Base-by-base conservation (phyloP, 108 stramenopile species). In the Skeletonema menzelii region DNA sequence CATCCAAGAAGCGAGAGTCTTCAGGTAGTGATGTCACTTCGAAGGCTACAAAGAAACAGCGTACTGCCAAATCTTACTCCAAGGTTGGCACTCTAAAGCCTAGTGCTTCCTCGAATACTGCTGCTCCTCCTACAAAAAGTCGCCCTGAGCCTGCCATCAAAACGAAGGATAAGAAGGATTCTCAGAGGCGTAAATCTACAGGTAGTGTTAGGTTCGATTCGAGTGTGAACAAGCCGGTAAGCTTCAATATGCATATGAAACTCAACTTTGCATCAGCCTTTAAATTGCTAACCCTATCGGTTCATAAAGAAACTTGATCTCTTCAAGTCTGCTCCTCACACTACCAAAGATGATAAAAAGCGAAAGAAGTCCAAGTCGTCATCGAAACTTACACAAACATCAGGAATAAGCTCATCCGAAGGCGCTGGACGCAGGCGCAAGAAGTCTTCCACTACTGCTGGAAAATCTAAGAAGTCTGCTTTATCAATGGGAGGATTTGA, bases 321-420 rank as follows among this genome's bases (percentile, higher is more conserved):
- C 14, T 72, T 80, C 56, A 42, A 46, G 19, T 63, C 79, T 58
- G 65, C 58, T 46, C 72, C 73, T 38, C 62, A 73, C 27, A 30
- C 49, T 49, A 20, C 47, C 47, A 49, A 49, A 49, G 47, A 20
- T 1, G 47, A 49, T 8, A 69, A 57, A 40, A 53, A 57, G 27
- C 56, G 56, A 56, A 72, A 69, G 2, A 35, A 57, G 13, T 46
- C 32, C n/a, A 77, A 69, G 14, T 59, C 40, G 55, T 55, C 66
- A 35, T 67, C 77, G 15, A 80, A 69, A 32, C 20, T 27, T 58
- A 59, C 57, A 19, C 79, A 80, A 24, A 67, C 67, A 19, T 80
- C 79, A 27, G 79, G 77, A 6, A 72, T 79, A 13, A 79, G 77
- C 56, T 79, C 79, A 12, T 65, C 56, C 46, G 79, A 73, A 57